Evolutionary conservation across 257 asterid species (phyloP).

Genomic region (Lithospermum erythrorhizon): DNA sequence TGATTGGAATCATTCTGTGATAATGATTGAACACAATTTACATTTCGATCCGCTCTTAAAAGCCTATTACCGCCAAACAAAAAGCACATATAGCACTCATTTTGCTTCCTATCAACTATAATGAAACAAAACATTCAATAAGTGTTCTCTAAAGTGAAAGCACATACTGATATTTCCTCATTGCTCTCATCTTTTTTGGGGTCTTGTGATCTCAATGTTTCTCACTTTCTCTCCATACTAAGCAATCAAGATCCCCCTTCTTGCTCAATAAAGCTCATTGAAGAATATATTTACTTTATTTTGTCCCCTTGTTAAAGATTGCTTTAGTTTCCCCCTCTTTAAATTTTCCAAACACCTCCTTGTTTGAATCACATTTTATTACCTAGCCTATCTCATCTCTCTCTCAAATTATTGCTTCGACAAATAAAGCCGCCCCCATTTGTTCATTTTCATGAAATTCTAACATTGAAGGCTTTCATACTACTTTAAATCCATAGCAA

Average conservation of each 20-base stretch:
- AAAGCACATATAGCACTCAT: neutral
- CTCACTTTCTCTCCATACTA: no score
- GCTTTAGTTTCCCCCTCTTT: neutral
- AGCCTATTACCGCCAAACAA: neutral
- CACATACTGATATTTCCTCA: no score
- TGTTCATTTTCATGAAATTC: neutral
- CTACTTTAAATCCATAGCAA: neutral
- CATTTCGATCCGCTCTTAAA: neutral
- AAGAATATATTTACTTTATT: no score
- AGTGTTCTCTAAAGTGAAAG: neutral
- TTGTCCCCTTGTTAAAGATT: no score
- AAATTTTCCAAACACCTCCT: neutral
- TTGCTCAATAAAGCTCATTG: no score
- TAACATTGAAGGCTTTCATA: no score
- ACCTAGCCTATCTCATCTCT: neutral
- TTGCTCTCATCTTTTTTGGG: no score
- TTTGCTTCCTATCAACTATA: neutral
- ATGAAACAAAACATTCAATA: neutral
- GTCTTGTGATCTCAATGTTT: no score
- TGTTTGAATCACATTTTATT: neutral
- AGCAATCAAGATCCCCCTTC: no score
- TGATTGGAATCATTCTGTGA: neutral
- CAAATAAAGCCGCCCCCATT: neutral
- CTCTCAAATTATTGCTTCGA: no score
- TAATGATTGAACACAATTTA: neutral